Evolutionary conservation across 768 basidiomycete genomes (phyloP).

Genomic region (Arthromyces matolae): DNA sequence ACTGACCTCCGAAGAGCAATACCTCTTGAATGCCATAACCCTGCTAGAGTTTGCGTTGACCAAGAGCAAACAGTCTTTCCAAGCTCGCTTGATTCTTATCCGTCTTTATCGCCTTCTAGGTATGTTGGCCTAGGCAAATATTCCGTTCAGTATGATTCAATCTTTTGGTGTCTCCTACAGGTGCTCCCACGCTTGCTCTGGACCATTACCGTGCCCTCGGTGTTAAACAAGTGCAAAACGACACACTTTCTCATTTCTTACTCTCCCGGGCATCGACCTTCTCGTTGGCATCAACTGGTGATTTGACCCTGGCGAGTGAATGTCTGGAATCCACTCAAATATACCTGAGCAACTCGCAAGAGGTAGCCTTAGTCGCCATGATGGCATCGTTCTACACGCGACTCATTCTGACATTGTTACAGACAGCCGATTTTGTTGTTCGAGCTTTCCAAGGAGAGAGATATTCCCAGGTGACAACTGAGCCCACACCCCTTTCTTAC

Average conservation of each 20-base stretch:
- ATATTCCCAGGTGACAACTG: conserved; percentile 64
- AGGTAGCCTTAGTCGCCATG: too few relatives aligned
- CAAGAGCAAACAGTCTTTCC: conserved; percentile 77
- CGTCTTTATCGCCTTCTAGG: conserved; percentile 82
- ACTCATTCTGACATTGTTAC: conserved; percentile 4
- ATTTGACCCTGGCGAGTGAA: conserved; percentile 71
- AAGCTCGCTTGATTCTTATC: conserved; percentile 71
- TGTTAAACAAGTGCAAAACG: conserved; percentile 83
- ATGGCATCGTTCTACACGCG: not conserved
- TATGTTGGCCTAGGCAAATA: conserved; percentile 25
- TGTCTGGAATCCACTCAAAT: conserved; percentile 79
- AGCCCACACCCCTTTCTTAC: not conserved
- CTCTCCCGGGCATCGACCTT: conserved; percentile 77
- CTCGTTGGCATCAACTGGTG: conserved; percentile 71
- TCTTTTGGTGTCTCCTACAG: conserved; percentile 34
- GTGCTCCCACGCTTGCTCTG: conserved; percentile 66
- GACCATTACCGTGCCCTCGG: conserved; percentile 78
- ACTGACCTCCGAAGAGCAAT: conserved; percentile 46
- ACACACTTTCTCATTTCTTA: conserved; percentile 83
- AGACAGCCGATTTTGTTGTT: conserved; percentile 79
- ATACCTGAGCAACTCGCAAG: conserved; percentile 74
- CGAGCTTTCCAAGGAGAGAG: conserved; percentile 78
- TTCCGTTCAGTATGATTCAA: conserved; percentile 1
- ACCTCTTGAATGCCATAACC: conserved; percentile 61
- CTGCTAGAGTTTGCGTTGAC: conserved; percentile 70